A percentile compares a stretch with the other conserved stretches of the same genome.
These are phyloP conservation scores for Hypoxylon sp. DNA, from an alignment of 2,329 filamentous ascomycete species.

Conservation along the genomic window DNA sequence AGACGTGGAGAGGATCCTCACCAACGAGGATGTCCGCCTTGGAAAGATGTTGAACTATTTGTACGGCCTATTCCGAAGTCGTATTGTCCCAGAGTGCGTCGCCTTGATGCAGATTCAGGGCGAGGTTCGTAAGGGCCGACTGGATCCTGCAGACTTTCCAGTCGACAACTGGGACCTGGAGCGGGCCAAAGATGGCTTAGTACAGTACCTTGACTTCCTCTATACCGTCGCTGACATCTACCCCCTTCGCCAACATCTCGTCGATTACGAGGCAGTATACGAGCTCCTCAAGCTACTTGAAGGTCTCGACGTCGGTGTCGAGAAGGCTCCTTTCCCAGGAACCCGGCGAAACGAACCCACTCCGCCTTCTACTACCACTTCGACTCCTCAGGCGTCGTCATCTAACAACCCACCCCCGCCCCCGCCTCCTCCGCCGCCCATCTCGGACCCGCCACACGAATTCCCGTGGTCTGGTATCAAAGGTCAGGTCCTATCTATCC, in stretches of 20 bases:
- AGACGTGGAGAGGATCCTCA: slow-evolving; percentile 48
- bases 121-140: slow-evolving; percentile 82
- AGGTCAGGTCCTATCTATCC: slow-evolving; percentile 89
- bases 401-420: slow-evolving; percentile 57
- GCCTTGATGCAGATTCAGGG: slow-evolving; percentile 95
- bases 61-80: slow-evolving; percentile 90
- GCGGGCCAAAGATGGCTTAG: slow-evolving; percentile 92
- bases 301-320: slow-evolving; percentile 88
- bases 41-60: slow-evolving; percentile 84
- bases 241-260: slow-evolving; percentile 84
- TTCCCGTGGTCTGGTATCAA: slow-evolving; percentile 83
- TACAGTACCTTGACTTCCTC: slow-evolving; percentile 94
- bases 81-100: slow-evolving; percentile 93
- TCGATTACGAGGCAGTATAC: slow-evolving; percentile 91
- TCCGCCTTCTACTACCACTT: slow-evolving; percentile 47
- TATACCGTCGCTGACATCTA: slow-evolving; percentile 88
- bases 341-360: slow-evolving; percentile 46
- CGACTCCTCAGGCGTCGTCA: slow-evolving; percentile 49
- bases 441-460: slow-evolving; percentile 74
- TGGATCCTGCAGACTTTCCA: slow-evolving; percentile 87
- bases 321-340: slow-evolving; percentile 79
- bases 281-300: slow-evolving; percentile 89
- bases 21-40: slow-evolving; percentile 68
- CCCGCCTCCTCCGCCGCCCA: slow-evolving; percentile 60
- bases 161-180: slow-evolving; percentile 99